Evolutionary conservation across 495 filamentous ascomycete species (phyloP).

Genomic region (Sordaria brevicollis): DNA sequence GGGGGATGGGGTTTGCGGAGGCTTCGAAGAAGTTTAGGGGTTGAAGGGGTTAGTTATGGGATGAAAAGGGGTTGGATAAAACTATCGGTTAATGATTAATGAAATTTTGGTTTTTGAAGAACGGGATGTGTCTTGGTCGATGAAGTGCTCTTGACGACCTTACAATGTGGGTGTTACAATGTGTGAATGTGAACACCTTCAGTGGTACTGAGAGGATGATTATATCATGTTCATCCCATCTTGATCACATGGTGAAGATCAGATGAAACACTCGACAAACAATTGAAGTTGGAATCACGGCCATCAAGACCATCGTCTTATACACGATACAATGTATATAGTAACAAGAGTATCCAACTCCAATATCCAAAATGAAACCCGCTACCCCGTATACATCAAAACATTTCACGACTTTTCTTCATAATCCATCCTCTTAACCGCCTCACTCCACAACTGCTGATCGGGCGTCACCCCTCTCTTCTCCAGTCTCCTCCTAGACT

Average conservation of each 20-base stretch:
- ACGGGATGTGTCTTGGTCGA: too few relatives aligned
- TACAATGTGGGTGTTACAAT: too few relatives aligned
- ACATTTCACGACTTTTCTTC: background rate
- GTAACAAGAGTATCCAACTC: background rate
- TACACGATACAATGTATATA: background rate
- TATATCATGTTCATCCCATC: too few relatives aligned
- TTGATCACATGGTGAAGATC: too few relatives aligned
- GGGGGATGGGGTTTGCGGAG: constrained; percentile 42
- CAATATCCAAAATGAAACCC: background rate
- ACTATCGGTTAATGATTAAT: background rate
- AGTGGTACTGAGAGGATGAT: too few relatives aligned
- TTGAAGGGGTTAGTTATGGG: background rate
- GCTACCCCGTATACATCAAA: background rate
- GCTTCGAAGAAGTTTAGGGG: constrained; percentile 38
- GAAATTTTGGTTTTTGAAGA: background rate
- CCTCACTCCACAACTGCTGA: background rate
- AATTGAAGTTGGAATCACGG: background rate
- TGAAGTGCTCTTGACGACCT: background rate
- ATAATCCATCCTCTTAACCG: background rate
- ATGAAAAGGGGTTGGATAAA: background rate
- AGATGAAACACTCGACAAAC: too few relatives aligned
- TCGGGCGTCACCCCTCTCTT: background rate
- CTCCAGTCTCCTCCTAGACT: background rate
- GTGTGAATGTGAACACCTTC: too few relatives aligned
- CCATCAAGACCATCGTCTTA: background rate